Percentiles rank a stretch among this genome's conserved stretches.
Evolutionary conservation across 139 green algal genomes (phyloP).

Genomic region (Desmodesmus armatus): DNA sequence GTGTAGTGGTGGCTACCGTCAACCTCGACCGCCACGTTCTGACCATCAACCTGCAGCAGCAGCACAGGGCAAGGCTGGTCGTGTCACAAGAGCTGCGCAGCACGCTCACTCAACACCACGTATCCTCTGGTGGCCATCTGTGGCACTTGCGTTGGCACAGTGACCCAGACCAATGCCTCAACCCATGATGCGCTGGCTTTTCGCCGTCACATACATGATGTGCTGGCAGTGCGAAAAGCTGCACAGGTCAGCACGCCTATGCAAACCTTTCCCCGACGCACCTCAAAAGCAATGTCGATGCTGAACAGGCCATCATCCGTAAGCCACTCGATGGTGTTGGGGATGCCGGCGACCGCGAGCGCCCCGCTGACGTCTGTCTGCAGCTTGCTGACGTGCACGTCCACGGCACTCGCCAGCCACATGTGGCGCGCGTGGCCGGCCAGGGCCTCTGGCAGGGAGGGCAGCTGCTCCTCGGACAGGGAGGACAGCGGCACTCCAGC

Average conservation of each 20-base stretch:
- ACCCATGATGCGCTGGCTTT: no score
- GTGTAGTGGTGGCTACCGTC: conserved; percentile 61
- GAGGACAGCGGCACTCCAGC: conserved; percentile 21
- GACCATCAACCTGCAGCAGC: conserved; percentile 44
- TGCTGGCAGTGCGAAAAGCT: neutral
- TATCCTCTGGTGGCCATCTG: neutral
- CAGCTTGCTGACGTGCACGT: conserved; percentile 55
- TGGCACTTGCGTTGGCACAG: no score
- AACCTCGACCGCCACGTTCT: conserved; percentile 57
- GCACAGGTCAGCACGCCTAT: neutral
- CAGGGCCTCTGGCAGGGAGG: conserved; percentile 50
- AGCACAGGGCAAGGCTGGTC: neutral
- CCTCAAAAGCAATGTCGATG: conserved; percentile 60
- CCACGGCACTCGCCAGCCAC: conserved; percentile 52
- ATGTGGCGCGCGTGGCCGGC: conserved; percentile 31
- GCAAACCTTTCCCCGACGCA: neutral
- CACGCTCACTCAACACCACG: neutral
- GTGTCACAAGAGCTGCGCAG: neutral
- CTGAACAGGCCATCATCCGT: conserved; percentile 61
- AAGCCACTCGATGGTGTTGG: conserved; percentile 58
- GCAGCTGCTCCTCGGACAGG: conserved; percentile 31
- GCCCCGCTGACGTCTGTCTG: conserved; percentile 54
- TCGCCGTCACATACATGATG: no score
- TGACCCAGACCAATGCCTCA: no score
- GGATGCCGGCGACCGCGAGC: conserved; percentile 51